phyloP scores from a whole-genome alignment of 148 eudicot genomes.

The Nepenthes gracilis region DNA sequence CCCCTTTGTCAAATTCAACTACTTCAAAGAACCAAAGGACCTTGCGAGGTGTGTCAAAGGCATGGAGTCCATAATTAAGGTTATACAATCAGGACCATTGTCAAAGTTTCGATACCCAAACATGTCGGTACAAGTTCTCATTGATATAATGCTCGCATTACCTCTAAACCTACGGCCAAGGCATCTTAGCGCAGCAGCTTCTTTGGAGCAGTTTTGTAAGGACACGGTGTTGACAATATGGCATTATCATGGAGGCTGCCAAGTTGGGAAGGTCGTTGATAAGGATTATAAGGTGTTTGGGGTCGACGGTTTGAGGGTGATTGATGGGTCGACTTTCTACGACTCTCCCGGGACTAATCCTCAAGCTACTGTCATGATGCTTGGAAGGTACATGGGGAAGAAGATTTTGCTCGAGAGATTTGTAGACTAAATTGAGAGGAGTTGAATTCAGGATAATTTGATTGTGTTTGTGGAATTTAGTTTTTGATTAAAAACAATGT shows the following conservation, averaged over 20 bases:
- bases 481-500: too few species aligned
- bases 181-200: conserved; percentile 17
- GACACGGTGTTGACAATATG: conserved; percentile 70
- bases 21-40: conserved; percentile 52
- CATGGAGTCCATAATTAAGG: conserved; percentile 33
- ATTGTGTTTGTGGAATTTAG: too few species aligned
- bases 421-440: not conserved
- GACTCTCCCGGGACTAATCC: conserved; percentile 73
- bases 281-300: conserved; percentile 46
- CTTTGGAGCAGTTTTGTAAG: conserved; percentile 42
- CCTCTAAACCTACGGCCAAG: conserved; percentile 26
- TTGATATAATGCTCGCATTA: conserved; percentile 22
- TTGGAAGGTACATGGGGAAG: conserved; percentile 77
- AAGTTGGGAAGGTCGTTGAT: conserved; percentile 52
- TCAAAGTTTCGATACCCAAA: conserved; percentile 33
- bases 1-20: conserved; percentile 59
- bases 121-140: conserved; percentile 22
- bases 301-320: conserved; percentile 35
- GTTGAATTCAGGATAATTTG: too few species aligned
- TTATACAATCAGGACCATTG: conserved; percentile 34
- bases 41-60: conserved; percentile 45
- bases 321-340: conserved; percentile 58
- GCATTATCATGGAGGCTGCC: conserved; percentile 85
- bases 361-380: conserved; percentile 80
- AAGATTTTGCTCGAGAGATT: conserved; percentile 29